phyloP scores from a whole-genome alignment of 2,329 filamentous ascomycete species.

The Apiospora marii region DNA sequence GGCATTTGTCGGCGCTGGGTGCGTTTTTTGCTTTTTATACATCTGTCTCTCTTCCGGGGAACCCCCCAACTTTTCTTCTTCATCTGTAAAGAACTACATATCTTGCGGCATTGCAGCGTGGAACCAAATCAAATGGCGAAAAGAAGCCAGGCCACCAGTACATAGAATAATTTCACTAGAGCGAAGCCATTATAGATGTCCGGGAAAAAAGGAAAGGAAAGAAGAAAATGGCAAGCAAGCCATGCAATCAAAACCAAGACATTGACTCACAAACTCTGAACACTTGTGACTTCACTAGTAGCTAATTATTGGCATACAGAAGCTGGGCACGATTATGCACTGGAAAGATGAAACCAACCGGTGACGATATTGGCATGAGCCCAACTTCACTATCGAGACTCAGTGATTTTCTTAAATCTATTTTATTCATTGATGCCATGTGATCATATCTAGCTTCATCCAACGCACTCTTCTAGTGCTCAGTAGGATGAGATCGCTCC shows the following conservation, averaged over 20 bases:
- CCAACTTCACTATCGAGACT: not conserved
- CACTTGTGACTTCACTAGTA: not conserved
- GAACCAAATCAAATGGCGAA: not conserved
- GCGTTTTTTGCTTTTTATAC: conserved; percentile 11
- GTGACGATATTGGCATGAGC: not conserved
- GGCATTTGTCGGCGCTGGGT: conserved; percentile 21
- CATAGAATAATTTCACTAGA: conserved; percentile 20
- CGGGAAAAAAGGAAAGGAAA: not conserved
- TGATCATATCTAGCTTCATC: not conserved
- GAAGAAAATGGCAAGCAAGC: not conserved
- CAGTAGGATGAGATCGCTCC: not conserved
- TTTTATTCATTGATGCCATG: not conserved
- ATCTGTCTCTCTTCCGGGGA: not conserved
- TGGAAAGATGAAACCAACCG: not conserved
- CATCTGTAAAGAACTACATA: conserved; percentile 11
- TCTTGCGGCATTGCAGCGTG: conserved; percentile 14
- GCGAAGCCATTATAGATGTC: conserved; percentile 16
- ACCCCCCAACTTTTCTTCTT: not conserved
- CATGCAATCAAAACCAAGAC: not conserved
- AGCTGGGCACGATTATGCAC: not conserved
- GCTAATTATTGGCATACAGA: not conserved
- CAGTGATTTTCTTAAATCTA: not conserved
- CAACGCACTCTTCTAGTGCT: not conserved
- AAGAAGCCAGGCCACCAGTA: conserved; percentile 3
- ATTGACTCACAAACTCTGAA: not conserved